Base-by-base conservation (phyloP, 768 basidiomycete species). In the Antrodiella citrinella region DNA sequence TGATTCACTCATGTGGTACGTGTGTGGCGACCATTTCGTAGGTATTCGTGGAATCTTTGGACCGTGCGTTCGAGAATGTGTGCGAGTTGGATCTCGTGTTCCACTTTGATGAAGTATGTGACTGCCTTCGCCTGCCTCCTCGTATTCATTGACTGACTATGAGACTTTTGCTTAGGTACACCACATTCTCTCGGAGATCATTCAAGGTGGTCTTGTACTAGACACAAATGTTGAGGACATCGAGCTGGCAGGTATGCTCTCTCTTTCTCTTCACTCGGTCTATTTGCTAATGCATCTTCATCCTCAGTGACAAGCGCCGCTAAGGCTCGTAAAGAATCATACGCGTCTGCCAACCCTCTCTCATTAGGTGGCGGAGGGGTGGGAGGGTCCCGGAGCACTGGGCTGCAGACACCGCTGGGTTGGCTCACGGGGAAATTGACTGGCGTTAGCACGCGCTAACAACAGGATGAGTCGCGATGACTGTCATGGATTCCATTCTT, bases 11-110 rank as follows among this genome's bases (percentile, higher is more conserved):
- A 3, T 12, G 12, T 38, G 38, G 7, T 7, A 15, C n/a, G 42
- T 15, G 23, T 46, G 49, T 56, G n/a, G n/a, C n/a, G n/a, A n/a
- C 43, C 13, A 25, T 43, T 52, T 3, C 51, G 9, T 54, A 94
- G 94, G 96, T 99, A 15, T 92, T 99, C 61, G 96, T 99, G 51
- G 96, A 99, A 71, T 86, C 91, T 2, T 75, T 99, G 26, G 96
- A 99, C 67, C 76, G 92, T 30, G 84, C 91, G 13, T 99, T 98
- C 63, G 92, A 96, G 72, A 98, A 97, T 61, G 96, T 99, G 0
- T 98, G 96, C 68, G 96, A 99, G 66, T 73, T 99, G 42, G 96
- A 99, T 66, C 76, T 99, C 11, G 94, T 99, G 46, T 99, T 98
- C 66, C 94, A 97, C 65, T 99, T 97, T 61, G 96, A 98, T 65